These are phyloP conservation scores for Ceratobasidium sp. DNA, from an alignment of 1,284 basidiomycete genomes.

Conservation along the genomic window DNA sequence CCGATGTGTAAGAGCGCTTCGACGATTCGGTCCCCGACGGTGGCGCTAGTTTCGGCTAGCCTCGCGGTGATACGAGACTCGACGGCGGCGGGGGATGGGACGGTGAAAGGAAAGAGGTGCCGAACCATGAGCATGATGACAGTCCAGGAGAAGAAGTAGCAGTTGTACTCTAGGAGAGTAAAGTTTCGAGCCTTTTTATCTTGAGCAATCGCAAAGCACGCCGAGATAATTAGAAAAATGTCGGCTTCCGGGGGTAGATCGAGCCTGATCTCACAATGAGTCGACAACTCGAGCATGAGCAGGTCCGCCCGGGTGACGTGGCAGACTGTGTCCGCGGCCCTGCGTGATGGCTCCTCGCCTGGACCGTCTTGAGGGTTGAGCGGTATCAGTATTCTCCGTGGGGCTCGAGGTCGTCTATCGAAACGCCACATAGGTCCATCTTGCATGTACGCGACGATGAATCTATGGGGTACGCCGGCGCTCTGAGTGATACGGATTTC, in stretches of 20 bases:
- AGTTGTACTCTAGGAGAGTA: too few relatives aligned
- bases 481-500: constrained; percentile 21
- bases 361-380: background rate
- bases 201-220: too few relatives aligned
- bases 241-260: background rate
- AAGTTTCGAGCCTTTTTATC: constrained; percentile 32
- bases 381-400: constrained; percentile 1
- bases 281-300: constrained; percentile 1
- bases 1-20: constrained; percentile 20
- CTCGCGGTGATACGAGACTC: constrained; percentile 1
- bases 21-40: constrained; percentile 9
- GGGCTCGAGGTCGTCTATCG: constrained; percentile 9
- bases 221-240: constrained; percentile 10
- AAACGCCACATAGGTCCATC: constrained; percentile 6
- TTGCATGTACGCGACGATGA: too few relatives aligned
- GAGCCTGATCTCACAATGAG: constrained; percentile 19
- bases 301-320: background rate
- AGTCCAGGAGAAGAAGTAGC: too few relatives aligned
- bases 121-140: constrained; percentile 22
- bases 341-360: background rate
- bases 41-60: constrained; percentile 3
- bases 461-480: constrained; percentile 13
- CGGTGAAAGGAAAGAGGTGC: constrained; percentile 15
- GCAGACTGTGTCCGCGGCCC: constrained; percentile 16
- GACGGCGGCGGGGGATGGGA: too few relatives aligned